Evolutionary conservation across 768 basidiomycete species (phyloP), one percentile per base, ranked within the genome.

Genomic region (Phallus indusiatus): DNA sequence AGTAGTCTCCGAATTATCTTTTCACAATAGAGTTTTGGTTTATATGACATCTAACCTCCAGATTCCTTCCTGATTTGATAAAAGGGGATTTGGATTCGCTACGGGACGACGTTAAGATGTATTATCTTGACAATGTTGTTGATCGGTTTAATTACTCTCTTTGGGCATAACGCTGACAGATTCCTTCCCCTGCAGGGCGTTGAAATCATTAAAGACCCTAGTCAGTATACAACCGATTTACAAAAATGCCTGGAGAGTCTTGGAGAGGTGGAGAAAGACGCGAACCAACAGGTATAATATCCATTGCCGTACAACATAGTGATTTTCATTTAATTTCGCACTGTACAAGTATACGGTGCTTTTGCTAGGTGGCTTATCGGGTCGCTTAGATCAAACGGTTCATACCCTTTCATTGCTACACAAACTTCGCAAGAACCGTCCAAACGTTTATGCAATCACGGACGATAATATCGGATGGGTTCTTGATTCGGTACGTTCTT

Each of bases 71-170:
- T 0, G 80, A 94, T 68, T 70, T 95, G 20, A 87, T 99, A 67
- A 94, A 90, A 70, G 96, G 95, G 24, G 96, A 99, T 70, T 71
- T 98, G 28, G 96, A 98, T 69, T 97, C 94, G 9, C 67, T 96
- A 47, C 77, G 90, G 11, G 69, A 75, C 1, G 89, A 94, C 49
- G 94, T 95, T 6, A 75, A 75, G 48, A 67, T 68, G 24, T 92
- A 81, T 67, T 98, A 96, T 67, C 68, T 73, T 11, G 68, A 73
- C 0, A 74, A 78, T 63, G 91, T 88, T 63, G 46, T 78, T 65
- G 36, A 5, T 14, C 56, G 17, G 17, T 47, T 35, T 20, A 50
- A 17, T 49, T n/a, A 48, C 3, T 22, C 17, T 22, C n/a, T n/a
- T n/a, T n/a, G n/a, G 24, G n/a, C 56, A 34, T 17, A 11, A 16